A percentile compares a stretch with the other conserved stretches of the same genome.
These are phyloP conservation scores for Xylaria sp. DNA, from an alignment of 2,329 filamentous ascomycete genomes.

Conservation along the genomic window DNA sequence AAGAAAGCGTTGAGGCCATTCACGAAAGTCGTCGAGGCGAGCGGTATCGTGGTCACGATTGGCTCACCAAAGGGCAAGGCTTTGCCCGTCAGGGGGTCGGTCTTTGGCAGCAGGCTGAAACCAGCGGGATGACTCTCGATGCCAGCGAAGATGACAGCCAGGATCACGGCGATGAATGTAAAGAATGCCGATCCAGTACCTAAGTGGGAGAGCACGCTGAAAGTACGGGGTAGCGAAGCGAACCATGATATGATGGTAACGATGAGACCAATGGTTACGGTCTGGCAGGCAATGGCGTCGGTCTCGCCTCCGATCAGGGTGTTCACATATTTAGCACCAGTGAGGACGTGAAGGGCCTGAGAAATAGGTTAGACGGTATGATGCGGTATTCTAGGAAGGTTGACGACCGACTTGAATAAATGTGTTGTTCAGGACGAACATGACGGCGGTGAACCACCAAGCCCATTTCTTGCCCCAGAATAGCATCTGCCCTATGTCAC, in stretches of 20 bases:
- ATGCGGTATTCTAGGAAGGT: neutral
- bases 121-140: constrained; percentile 78
- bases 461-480: constrained; percentile 86
- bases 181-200: constrained; percentile 85
- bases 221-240: constrained; percentile 86
- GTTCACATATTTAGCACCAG: constrained; percentile 88
- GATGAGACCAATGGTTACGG: constrained; percentile 81
- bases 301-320: constrained; percentile 80
- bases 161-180: constrained; percentile 87
- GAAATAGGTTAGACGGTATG: constrained; percentile 34
- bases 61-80: constrained; percentile 65
- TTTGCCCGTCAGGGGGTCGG: constrained; percentile 39
- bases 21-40: constrained; percentile 80
- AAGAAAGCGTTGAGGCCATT: constrained; percentile 87
- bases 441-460: constrained; percentile 77
- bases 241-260: constrained; percentile 80
- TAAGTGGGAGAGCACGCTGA: constrained; percentile 80
- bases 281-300: constrained; percentile 71
- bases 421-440: constrained; percentile 95
- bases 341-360: constrained; percentile 81
- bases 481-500: constrained; percentile 94
- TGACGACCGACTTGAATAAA: constrained; percentile 74
- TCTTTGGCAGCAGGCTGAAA: constrained; percentile 62
- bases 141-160: constrained; percentile 84
- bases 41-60: constrained; percentile 74